Base-by-base conservation (phyloP, 495 filamentous ascomycete genomes). In the Tetracladium setigerum region DNA sequence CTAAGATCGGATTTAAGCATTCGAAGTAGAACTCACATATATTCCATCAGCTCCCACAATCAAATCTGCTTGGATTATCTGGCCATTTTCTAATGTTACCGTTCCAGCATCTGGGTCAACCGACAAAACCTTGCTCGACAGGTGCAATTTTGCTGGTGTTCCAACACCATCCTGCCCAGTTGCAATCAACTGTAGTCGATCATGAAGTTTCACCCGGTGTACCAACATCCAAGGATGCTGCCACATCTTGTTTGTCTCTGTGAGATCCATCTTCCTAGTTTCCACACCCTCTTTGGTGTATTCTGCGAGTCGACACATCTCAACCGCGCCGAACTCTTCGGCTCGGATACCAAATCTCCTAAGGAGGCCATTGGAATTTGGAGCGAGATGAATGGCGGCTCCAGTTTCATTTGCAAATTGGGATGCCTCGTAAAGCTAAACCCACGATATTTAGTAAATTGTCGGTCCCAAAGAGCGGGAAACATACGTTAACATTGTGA, bases 361-460 rank as follows among this genome's bases (percentile, higher is more conserved):
- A 30, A 80, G 52, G 11, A 75, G 61, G 1, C 66, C 66, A 38
- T 73, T 75, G 4, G 68, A 66, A 54, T 77, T 80, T 9, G 76
- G 69, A 0, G 68, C 65, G 14, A 80, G 41, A 54, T 77, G 71
- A 17, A 78, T 67, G 0, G 75, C 75, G 31, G 74, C 75, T 0
- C 77, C 76, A 13, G 66, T 56, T 51, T 79, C 76, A 44, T 63
- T 67, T 14, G 66, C 67, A 18, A 76, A 70, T 3, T 58, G 61
- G 0, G 73, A 77, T 13, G 71, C 64, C 56, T 81, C 77, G 40
- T 68, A 75, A 1, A 80, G 39, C 71, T 78, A 50, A 1, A 50
- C 5, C n/a, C n/a, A n/a, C n/a, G n/a, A n/a, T n/a, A n/a, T n/a
- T n/a, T n/a, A n/a, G n/a, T n/a, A n/a, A n/a, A n/a, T n/a, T n/a